Conservation (phyloP, 257 asterid genomes). For the Solanum peruvianum region DNA sequence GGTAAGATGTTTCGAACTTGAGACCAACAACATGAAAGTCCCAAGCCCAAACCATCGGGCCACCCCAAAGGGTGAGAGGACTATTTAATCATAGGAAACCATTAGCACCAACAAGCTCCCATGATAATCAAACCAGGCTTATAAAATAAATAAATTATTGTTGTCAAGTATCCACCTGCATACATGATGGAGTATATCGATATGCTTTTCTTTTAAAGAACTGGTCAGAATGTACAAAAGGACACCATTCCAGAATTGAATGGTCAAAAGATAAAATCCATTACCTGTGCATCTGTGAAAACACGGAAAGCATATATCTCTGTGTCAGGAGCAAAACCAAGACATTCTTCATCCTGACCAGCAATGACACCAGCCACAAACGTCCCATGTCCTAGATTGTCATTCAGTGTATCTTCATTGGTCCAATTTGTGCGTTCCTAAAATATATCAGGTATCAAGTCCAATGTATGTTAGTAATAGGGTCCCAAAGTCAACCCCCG, state of each 20-base stretch:
- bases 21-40: no score
- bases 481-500: not conserved
- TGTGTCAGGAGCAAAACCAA: constrained; percentile 97
- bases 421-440: constrained; percentile 99
- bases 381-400: constrained; percentile 99
- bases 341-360: constrained; percentile 90
- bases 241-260: not conserved
- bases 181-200: not conserved
- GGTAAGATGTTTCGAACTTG: no score
- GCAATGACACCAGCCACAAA: constrained; percentile 99
- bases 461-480: not conserved
- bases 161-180: not conserved
- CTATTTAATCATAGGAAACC: not conserved
- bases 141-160: not conserved
- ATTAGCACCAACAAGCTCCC: not conserved
- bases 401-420: constrained; percentile 87
- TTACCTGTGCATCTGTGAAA: constrained; percentile 97
- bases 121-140: not conserved
- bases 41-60: no score
- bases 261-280: constrained; percentile 28
- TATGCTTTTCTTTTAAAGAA: not conserved
- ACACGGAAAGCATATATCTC: constrained; percentile 97
- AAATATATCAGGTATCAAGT: not conserved
- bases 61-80: no score
- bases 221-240: not conserved